These are phyloP conservation scores for Pseudonitzschia delicatissima DNA, from an alignment of 108 stramenopile species.

Conservation along the genomic window DNA sequence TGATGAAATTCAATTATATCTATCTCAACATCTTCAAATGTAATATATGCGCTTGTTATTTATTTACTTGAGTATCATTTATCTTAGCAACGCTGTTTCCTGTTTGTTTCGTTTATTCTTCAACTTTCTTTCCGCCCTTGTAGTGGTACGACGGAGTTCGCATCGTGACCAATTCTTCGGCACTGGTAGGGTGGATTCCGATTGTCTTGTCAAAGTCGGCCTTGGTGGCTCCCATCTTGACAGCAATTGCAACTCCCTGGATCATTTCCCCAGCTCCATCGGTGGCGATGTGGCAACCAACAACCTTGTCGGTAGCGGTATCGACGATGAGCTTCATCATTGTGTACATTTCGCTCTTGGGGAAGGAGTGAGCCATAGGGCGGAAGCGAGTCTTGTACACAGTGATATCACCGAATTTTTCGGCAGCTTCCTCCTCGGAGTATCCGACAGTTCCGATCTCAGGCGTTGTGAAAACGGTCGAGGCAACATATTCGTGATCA, in stretches of 20 bases:
- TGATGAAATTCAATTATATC: too few relatives aligned
- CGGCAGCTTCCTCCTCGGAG: slow-evolving; percentile 78
- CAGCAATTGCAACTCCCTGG: slow-evolving; percentile 94
- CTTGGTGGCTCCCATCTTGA: slow-evolving; percentile 93
- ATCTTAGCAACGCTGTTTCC: too few relatives aligned
- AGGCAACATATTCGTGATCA: slow-evolving; percentile 85
- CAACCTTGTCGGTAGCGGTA: slow-evolving; percentile 42
- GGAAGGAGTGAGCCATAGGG: slow-evolving; percentile 75
- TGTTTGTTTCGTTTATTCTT: slow-evolving; percentile 8
- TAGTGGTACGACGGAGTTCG: slow-evolving; percentile 57
- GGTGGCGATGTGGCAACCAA: slow-evolving; percentile 79
- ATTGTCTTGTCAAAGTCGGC: slow-evolving; percentile 91
- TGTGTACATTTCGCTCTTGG: slow-evolving; percentile 68
- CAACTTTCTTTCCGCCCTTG: slow-evolving; percentile 51
- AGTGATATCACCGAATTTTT: slow-evolving; percentile 63
- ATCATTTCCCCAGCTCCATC: slow-evolving; percentile 95
- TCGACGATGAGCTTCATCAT: slow-evolving; percentile 65
- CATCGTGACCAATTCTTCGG: slow-evolving; percentile 91
- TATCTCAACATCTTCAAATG: too few relatives aligned
- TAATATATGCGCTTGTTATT: too few relatives aligned
- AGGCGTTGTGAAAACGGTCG: slow-evolving; percentile 87
- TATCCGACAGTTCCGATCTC: slow-evolving; percentile 87
- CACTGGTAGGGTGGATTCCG: slow-evolving; percentile 94
- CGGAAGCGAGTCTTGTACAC: slow-evolving; percentile 72
- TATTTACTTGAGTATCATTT: too few relatives aligned